Evolutionary conservation across 176 grass and related monocot genomes (phyloP).

Genomic region (Oryza rufipogon): DNA sequence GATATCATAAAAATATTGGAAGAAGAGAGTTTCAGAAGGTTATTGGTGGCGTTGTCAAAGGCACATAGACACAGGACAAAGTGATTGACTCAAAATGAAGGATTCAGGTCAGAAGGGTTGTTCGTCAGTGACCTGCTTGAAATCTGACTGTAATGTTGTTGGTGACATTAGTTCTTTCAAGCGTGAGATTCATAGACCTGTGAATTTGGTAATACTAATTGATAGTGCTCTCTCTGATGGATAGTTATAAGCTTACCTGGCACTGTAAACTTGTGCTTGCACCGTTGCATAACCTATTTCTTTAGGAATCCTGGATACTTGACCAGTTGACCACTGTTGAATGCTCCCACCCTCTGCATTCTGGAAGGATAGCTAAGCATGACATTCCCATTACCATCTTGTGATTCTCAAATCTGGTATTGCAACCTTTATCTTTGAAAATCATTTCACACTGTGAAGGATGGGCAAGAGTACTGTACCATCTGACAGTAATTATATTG

Average conservation of each 20-base stretch:
- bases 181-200: conserved; percentile 55
- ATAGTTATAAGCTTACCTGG: not conserved
- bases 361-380: conserved; percentile 13
- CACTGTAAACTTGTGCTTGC: conserved; percentile 1
- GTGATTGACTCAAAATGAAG: conserved; percentile 5
- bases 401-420: not conserved
- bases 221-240: conserved; percentile 38
- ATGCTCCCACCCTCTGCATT: not conserved
- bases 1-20: conserved; percentile 68
- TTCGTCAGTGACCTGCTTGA: conserved; percentile 51
- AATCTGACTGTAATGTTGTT: conserved; percentile 46
- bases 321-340: not conserved
- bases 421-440: not conserved
- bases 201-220: conserved; percentile 63
- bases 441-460: not conserved
- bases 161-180: conserved; percentile 42
- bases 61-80: conserved; percentile 34
- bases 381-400: not conserved
- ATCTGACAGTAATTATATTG: not conserved
- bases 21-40: conserved; percentile 69
- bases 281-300: conserved; percentile 26
- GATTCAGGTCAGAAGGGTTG: conserved; percentile 35
- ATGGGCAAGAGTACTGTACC: not conserved
- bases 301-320: conserved; percentile 8
- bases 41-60: conserved; percentile 48